Evolutionary conservation across 2,329 filamentous ascomycete species (phyloP).

Genomic region (Ascochyta lentis): DNA sequence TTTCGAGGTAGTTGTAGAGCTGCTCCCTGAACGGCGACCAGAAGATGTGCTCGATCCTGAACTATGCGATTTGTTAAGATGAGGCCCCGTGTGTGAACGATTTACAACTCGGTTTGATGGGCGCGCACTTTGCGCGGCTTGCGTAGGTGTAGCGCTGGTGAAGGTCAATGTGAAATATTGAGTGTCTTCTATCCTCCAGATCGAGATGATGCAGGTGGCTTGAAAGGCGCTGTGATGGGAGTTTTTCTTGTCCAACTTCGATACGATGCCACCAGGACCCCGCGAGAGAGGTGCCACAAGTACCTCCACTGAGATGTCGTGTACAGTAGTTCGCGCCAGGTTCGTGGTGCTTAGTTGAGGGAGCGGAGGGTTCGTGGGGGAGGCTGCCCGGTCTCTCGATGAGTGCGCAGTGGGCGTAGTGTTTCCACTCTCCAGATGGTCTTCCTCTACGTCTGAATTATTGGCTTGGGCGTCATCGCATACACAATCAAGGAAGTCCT

Average conservation of each 20-base stretch:
- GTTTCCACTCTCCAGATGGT: slow-evolving; percentile 30
- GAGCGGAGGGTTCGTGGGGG: slow-evolving; percentile 19
- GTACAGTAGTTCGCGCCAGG: slow-evolving; percentile 51
- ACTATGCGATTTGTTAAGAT: slow-evolving; percentile 43
- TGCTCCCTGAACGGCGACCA: slow-evolving; percentile 37
- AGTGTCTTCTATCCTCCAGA: slow-evolving; percentile 73
- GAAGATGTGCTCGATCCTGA: slow-evolving; percentile 52
- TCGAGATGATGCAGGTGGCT: slow-evolving; percentile 78
- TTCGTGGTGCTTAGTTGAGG: slow-evolving; percentile 44
- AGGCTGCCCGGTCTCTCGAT: slow-evolving; percentile 9
- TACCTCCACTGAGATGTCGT: slow-evolving; percentile 72
- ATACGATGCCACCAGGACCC: slow-evolving; percentile 15
- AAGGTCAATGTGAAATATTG: slow-evolving; percentile 79
- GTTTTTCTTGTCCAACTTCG: slow-evolving; percentile 22
- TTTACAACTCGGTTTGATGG: slow-evolving; percentile 52
- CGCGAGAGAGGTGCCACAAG: slow-evolving; percentile 60
- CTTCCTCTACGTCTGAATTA: slow-evolving; percentile 20
- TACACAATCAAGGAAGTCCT: slow-evolving; percentile 54
- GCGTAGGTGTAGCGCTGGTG: slow-evolving; percentile 60
- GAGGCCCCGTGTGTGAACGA: slow-evolving; percentile 45
- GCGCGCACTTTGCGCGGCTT: slow-evolving; percentile 18
- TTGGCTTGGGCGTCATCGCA: slow-evolving; percentile 45
- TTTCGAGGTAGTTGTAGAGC: slow-evolving; percentile 47
- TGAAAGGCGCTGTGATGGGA: slow-evolving; percentile 52
- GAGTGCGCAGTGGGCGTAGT: slow-evolving; percentile 38